phyloP scores from a whole-genome alignment of 208 protist genomes.

The Lotmaria passim region DNA sequence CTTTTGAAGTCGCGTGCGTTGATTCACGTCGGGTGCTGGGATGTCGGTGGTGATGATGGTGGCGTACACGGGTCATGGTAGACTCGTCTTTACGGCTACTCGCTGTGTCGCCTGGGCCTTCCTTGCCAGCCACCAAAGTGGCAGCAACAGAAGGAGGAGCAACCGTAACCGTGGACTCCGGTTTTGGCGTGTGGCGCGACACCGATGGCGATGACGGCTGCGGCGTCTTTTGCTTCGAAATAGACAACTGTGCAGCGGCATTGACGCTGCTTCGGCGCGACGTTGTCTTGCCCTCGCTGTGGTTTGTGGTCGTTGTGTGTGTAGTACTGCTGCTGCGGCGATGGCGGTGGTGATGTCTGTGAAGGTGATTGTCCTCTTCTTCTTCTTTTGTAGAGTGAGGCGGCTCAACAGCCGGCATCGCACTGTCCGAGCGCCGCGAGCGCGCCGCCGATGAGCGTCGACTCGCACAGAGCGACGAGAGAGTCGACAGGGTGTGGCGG shows the following conservation, averaged over 20 bases:
- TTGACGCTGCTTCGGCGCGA: neutral
- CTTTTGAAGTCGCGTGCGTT: neutral
- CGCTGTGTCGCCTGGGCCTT: neutral
- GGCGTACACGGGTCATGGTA: constrained; percentile 5
- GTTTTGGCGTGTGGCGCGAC: neutral
- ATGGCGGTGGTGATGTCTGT: neutral
- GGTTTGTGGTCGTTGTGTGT: neutral
- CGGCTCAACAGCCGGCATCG: neutral
- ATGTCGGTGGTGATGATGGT: neutral
- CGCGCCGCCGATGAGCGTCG: constrained; percentile 38
- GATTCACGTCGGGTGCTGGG: neutral
- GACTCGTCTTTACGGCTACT: constrained; percentile 2
- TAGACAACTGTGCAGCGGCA: neutral
- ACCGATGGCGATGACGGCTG: neutral
- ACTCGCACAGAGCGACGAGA: constrained; percentile 45
- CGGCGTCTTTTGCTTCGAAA: neutral
- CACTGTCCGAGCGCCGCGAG: neutral
- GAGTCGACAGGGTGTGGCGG: constrained; percentile 44
- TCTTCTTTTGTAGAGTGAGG: too few species aligned
- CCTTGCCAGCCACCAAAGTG: neutral
- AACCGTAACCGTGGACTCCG: neutral
- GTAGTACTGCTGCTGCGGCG: neutral
- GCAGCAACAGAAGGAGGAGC: too few species aligned
- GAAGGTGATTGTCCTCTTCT: neutral
- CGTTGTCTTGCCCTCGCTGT: neutral